A percentile compares a stretch with the other conserved stretches of the same genome.
phyloP scores from a whole-genome alignment of 495 filamentous ascomycete genomes.

The Trichoderma reesei region DNA sequence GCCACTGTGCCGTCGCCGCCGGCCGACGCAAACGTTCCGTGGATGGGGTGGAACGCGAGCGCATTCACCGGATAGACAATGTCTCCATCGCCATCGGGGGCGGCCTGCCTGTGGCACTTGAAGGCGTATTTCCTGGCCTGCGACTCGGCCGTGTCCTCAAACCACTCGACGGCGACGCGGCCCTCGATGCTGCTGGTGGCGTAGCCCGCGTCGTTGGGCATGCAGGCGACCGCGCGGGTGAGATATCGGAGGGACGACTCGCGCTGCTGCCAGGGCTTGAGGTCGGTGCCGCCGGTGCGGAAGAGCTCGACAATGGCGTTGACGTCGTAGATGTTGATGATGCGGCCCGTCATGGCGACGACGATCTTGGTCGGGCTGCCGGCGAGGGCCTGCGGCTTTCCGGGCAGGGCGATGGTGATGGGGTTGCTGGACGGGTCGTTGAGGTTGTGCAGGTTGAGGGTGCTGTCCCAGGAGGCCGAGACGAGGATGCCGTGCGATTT shows the following conservation, averaged over 20 bases:
- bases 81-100: slow-evolving; percentile 54
- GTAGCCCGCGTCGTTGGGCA: slow-evolving; percentile 91
- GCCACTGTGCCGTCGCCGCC: slow-evolving; percentile 93
- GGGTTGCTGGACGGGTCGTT: slow-evolving; percentile 30
- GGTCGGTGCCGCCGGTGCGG: slow-evolving; percentile 37
- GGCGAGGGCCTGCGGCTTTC: slow-evolving; percentile 81
- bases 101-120: slow-evolving; percentile 83
- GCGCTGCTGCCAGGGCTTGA: slow-evolving; percentile 79
- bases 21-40: slow-evolving; percentile 86
- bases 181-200: slow-evolving; percentile 85
- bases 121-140: slow-evolving; percentile 95
- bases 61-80: slow-evolving; percentile 94
- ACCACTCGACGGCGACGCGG: slow-evolving; percentile 93
- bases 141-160: slow-evolving; percentile 73
- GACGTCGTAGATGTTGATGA: slow-evolving; percentile 88
- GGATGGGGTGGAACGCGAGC: slow-evolving; percentile 80
- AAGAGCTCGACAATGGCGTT: slow-evolving; percentile 49
- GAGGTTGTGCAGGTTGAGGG: slow-evolving; percentile 71
- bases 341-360: slow-evolving; percentile 88
- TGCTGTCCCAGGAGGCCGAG: slow-evolving; percentile 88
- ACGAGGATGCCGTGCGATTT: slow-evolving; percentile 47
- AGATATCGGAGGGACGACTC: slow-evolving; percentile 93
- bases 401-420: slow-evolving; percentile 56
- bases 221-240: slow-evolving; percentile 87
- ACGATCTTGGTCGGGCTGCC: slow-evolving; percentile 75